Base-by-base conservation (phyloP, 176 grass and related monocot genomes). In the Musa troglodytarum region DNA sequence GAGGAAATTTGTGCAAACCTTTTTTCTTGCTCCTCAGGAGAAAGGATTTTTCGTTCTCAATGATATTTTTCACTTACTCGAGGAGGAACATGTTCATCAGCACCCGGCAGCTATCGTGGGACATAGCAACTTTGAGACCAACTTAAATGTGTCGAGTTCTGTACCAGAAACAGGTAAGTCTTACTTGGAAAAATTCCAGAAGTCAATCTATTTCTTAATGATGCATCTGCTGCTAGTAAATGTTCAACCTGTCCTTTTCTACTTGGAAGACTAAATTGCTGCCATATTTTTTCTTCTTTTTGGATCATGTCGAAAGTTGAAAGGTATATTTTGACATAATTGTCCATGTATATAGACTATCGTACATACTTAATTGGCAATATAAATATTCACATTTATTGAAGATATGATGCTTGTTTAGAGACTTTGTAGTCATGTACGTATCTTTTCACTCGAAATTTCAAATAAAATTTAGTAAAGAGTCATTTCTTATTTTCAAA, bases 41-140 rank as follows among this genome's bases (percentile, higher is more conserved):
- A 79, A 86, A 73, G 93, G 93, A 23, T 97, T 85, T 87, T 97
- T 79, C 76, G 77, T 93, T 76, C 81, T 80, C 17, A 97, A 85
- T 50, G 93, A 93, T 80, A 86, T 97, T 61, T 97, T 92, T 82
- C 85, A 97, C 74, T 76, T 86, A 65, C 83, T 97, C 58, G 92
- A 91, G 57, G 93, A 97, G 53, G 89, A 97, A 71, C 87, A 83
- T 67, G 76, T 80, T 62, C 54, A 79, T 80, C 81, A 80, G 49
- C 75, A 83, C 54, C 78, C 63, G 71, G 68, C n/a, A 63, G 54
- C 61, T 19, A 68, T 76, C 49, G 86, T 84, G 53, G 64, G 49
- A 69, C 61, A 63, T 74, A 79, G 68, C 65, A 52, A 84, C 15
- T 73, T 78, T 53, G 34, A 78, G 63, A 56, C 68, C 5, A 77